Evolutionary conservation across 352 stramenopile genomes (phyloP), one percentile per base, ranked within the genome.

Genomic region (Plasmopara muralis): DNA sequence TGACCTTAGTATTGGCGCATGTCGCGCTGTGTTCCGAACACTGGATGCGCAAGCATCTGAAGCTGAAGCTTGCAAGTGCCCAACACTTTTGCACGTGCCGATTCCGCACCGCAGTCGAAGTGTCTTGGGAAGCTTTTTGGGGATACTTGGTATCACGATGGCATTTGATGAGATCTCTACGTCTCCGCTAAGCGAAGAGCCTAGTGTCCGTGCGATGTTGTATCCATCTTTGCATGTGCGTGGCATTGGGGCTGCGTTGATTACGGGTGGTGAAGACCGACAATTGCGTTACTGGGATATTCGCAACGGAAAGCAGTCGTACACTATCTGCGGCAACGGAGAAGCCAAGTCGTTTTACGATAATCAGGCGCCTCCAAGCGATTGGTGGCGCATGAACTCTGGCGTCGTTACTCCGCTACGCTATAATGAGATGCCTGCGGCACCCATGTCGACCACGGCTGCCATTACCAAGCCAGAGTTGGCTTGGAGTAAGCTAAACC

Each of bases 231-330:
- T 93, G 25, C 86, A 93, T 54, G 70, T 97, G 57, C 75, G 83
- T 28, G 85, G 84, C 46, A 83, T 89, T 64, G 60, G 70, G 25
- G 78, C 89, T 56, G 74, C 77, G 34, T 64, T 99, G 31, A 92
- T 98, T 47, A 98, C 94, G 0, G 95, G 91, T 42, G 95, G 95
- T 6, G 93, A 94, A 57, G 94, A 98, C 64, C 77, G 89, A 25
- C 79, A 95, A 64, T 96, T 99, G 57, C 82, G 95, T 25, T 98
- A 97, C 72, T 99, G 96, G 96, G 93, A 99, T 66, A 96, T 98
- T 51, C 85, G 76, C 31, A 89, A 90, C 18, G 80, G 92, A 20
- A 95, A 93, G 35, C 85, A 95, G 58, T 98, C 90, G 54, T 98
- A 94, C 69, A 96, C 87, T 14, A 74, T 98, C 12, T 96, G 76